phyloP scores from a whole-genome alignment of 306 rosid species.

The Dalbergia cultrata region DNA sequence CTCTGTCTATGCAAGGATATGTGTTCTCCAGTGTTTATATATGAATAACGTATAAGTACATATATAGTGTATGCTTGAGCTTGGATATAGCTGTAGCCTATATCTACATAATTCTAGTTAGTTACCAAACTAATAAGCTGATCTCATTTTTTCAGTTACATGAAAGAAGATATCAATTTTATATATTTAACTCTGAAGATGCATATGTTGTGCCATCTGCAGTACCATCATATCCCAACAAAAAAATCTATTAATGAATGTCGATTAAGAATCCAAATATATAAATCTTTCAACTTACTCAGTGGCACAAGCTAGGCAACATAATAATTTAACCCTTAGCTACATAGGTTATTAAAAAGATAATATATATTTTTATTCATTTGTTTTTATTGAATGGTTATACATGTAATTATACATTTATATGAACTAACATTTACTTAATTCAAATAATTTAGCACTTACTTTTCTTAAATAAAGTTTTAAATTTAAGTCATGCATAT shows the following conservation, averaged over 20 bases:
- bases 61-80: too few relatives aligned
- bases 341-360: background rate
- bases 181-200: background rate
- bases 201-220: background rate
- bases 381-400: background rate
- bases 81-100: too few relatives aligned
- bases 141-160: background rate
- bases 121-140: background rate
- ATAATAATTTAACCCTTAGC: background rate
- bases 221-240: background rate
- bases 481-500: too few relatives aligned
- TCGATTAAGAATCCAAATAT: slow-evolving; percentile 6
- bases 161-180: background rate
- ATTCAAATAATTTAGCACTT: too few relatives aligned
- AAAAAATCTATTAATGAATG: background rate
- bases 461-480: too few relatives aligned
- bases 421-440: too few relatives aligned
- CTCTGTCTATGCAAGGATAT: slow-evolving; percentile 11
- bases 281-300: slow-evolving; percentile 9
- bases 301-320: background rate
- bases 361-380: too few relatives aligned
- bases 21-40: background rate
- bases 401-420: background rate
- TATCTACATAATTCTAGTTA: too few relatives aligned
- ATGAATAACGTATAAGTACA: too few relatives aligned